These are phyloP conservation scores for Leishmania arabica DNA, from an alignment of 208 protist genomes.

Conservation along the genomic window DNA sequence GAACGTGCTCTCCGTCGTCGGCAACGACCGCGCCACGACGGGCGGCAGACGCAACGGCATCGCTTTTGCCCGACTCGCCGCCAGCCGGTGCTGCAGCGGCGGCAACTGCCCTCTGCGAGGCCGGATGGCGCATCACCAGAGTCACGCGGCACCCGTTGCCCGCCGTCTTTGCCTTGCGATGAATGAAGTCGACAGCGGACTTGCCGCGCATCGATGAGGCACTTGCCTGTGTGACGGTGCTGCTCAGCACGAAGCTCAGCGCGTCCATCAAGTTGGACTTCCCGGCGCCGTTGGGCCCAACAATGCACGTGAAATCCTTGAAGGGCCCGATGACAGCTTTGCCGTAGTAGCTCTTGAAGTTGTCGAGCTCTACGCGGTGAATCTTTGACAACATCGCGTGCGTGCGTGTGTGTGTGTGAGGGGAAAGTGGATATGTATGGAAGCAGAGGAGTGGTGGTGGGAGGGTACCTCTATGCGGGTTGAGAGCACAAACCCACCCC, in stretches of 20 bases:
- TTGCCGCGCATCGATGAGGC: conserved; percentile 74
- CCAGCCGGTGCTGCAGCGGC: conserved; percentile 8
- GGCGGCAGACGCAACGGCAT: neutral
- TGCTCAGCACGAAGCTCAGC: conserved; percentile 97
- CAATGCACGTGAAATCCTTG: conserved; percentile 97
- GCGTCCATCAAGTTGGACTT: conserved; percentile 99
- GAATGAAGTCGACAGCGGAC: conserved; percentile 93
- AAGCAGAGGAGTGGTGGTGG: neutral
- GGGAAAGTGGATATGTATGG: neutral
- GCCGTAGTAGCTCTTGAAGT: conserved; percentile 99
- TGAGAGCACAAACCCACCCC: neutral
- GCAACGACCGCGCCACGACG: conserved; percentile 8
- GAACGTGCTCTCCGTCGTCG: conserved; percentile 8
- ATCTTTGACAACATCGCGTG: conserved; percentile 74
- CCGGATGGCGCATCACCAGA: conserved; percentile 66
- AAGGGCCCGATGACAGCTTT: conserved; percentile 96
- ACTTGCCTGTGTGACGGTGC: conserved; percentile 39
- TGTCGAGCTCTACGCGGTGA: conserved; percentile 93
- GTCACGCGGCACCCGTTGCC: conserved; percentile 73
- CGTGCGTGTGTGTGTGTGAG: neutral
- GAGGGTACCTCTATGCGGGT: neutral
- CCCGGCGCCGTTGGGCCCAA: conserved; percentile 98
- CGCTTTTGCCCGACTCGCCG: neutral
- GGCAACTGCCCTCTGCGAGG: neutral
- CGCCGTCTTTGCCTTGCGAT: conserved; percentile 55